A percentile compares a stretch with the other conserved stretches of the same genome.
Conservation (phyloP, 2,329 filamentous ascomycete species). For the Pseudohalonectria lignicola region DNA sequence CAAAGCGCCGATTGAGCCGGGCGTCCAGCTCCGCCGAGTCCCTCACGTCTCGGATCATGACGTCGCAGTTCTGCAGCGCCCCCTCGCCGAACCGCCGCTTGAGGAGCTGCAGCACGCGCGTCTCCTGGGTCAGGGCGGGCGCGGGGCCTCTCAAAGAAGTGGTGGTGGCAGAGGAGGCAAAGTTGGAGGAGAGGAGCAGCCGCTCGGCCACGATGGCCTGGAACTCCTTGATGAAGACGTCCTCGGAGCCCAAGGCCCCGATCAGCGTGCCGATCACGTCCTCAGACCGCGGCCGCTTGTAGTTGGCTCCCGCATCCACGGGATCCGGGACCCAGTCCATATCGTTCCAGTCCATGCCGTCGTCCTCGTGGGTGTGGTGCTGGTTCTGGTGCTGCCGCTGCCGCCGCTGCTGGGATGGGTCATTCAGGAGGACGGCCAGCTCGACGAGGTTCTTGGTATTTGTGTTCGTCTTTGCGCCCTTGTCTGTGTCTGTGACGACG, state of each 20-base stretch:
- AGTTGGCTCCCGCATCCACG: constrained; percentile 84
- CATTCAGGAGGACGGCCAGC: constrained; percentile 54
- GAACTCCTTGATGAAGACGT: constrained; percentile 89
- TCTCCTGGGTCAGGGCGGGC: constrained; percentile 63
- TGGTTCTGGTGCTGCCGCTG: too few relatives aligned
- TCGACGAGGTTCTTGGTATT: constrained; percentile 49
- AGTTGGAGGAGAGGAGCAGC: constrained; percentile 50
- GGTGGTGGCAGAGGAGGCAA: too few relatives aligned
- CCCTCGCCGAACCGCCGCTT: constrained; percentile 82
- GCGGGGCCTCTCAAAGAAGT: too few relatives aligned
- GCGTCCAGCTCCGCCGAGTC: constrained; percentile 69
- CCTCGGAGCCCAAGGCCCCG: constrained; percentile 76
- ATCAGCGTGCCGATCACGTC: constrained; percentile 88
- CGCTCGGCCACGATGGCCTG: constrained; percentile 82
- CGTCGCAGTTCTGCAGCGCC: constrained; percentile 83
- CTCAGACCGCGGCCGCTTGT: constrained; percentile 76
- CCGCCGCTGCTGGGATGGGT: constrained; percentile 42
- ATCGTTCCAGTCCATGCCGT: constrained; percentile 80
- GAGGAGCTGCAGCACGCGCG: constrained; percentile 73
- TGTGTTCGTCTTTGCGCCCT: too few relatives aligned
- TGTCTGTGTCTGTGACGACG: neutral
- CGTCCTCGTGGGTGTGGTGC: constrained; percentile 43
- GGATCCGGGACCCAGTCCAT: constrained; percentile 91
- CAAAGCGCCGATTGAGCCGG: constrained; percentile 2
- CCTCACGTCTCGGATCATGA: constrained; percentile 90